Evolutionary conservation across 2,329 filamentous ascomycete genomes (phyloP).

Genomic region (Daldinia eschscholtzii): DNA sequence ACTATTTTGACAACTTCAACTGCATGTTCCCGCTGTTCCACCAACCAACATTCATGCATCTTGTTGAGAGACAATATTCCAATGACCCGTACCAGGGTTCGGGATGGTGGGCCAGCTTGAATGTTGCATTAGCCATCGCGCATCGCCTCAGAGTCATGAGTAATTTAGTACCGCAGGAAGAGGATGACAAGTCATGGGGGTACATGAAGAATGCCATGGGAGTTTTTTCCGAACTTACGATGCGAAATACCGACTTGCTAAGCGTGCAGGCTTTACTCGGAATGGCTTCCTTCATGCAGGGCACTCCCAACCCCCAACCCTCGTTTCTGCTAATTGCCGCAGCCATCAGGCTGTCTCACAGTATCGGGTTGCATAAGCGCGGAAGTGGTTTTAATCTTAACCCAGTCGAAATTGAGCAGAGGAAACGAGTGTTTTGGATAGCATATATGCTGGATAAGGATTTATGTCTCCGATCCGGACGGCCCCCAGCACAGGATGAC

Average conservation of each 20-base stretch:
- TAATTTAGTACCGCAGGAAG: slow-evolving; percentile 88
- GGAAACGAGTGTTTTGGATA: slow-evolving; percentile 75
- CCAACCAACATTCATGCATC: slow-evolving; percentile 97
- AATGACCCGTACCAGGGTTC: slow-evolving; percentile 92
- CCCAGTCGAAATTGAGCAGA: slow-evolving; percentile 92
- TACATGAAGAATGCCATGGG: slow-evolving; percentile 98
- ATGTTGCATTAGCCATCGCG: slow-evolving; percentile 92
- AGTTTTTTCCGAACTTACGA: slow-evolving; percentile 90
- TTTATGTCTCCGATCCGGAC: slow-evolving; percentile 69
- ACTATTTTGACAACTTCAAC: slow-evolving; percentile 99
- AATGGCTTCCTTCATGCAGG: slow-evolving; percentile 94
- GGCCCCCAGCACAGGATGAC: slow-evolving; percentile 72
- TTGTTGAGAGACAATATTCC: slow-evolving; percentile 94
- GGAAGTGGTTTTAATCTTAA: slow-evolving; percentile 95
- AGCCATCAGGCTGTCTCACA: slow-evolving; percentile 90
- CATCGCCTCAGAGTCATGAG: slow-evolving; percentile 95
- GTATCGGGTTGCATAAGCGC: slow-evolving; percentile 93
- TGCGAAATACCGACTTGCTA: slow-evolving; percentile 94
- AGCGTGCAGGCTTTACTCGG: slow-evolving; percentile 94
- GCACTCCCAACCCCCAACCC: slow-evolving; percentile 95
- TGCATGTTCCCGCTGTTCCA: slow-evolving; percentile 98
- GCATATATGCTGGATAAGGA: slow-evolving; percentile 76
- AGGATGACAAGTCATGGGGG: slow-evolving; percentile 94
- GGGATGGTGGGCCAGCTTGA: slow-evolving; percentile 98
- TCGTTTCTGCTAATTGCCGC: slow-evolving; percentile 91